A percentile compares a stretch with the other conserved stretches of the same genome.
phyloP scores from a whole-genome alignment of 225 moss, liverwort and hornwort genomes.

The Marchantia polymorpha region DNA sequence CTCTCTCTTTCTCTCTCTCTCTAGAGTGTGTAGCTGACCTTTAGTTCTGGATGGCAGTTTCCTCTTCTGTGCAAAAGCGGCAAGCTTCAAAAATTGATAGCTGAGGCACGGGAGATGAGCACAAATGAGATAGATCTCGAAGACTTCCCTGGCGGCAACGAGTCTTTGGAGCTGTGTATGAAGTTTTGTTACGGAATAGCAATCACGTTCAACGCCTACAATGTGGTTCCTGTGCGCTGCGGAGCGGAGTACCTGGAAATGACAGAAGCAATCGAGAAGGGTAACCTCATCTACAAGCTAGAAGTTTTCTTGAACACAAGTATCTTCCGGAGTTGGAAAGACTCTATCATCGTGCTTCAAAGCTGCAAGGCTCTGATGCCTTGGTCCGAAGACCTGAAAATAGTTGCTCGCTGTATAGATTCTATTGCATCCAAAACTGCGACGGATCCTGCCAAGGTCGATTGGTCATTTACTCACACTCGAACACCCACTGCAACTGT shows the following conservation, averaged over 20 bases:
- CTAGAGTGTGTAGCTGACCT: not conserved
- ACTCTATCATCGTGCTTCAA: constrained; percentile 77
- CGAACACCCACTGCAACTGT: constrained; percentile 37
- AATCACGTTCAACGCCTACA: constrained; percentile 73
- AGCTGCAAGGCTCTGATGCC: constrained; percentile 60
- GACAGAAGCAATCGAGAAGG: constrained; percentile 79
- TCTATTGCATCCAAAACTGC: constrained; percentile 69
- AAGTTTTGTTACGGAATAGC: constrained; percentile 86
- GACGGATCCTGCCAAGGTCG: constrained; percentile 53
- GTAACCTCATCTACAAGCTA: constrained; percentile 80
- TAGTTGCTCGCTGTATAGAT: constrained; percentile 62
- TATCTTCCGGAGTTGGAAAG: constrained; percentile 77
- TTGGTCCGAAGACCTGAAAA: constrained; percentile 80
- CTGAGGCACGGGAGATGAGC: constrained; percentile 53
- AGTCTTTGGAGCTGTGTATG: constrained; percentile 62
- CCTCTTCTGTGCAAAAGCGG: constrained; percentile 70
- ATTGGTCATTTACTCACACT: constrained; percentile 79
- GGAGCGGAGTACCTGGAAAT: constrained; percentile 84
- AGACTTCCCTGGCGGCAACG: constrained; percentile 73
- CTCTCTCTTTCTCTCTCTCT: not conserved
- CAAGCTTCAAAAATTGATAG: constrained; percentile 62
- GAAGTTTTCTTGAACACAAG: constrained; percentile 77
- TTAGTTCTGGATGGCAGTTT: constrained; percentile 42
- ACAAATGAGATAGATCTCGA: constrained; percentile 57
- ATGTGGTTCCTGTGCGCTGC: constrained; percentile 64